Base-by-base conservation (phyloP, 306 rosid genomes). In the Vigna nakashimae region DNA sequence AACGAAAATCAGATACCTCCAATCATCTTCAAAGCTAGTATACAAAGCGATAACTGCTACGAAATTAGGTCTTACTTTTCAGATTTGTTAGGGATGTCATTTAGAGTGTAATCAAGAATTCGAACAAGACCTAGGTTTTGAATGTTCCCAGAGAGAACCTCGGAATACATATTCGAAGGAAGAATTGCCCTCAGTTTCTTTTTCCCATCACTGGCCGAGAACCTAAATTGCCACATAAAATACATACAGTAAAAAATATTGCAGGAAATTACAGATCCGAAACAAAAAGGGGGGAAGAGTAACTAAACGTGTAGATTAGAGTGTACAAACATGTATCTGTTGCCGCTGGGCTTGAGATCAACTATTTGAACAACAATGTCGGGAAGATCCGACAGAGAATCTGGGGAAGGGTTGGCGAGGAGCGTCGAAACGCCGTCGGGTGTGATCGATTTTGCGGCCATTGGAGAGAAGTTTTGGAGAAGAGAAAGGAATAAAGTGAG, bases 121-220 rank as follows among this genome's bases (percentile, higher is more conserved):
- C 94, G 90, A 68, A 96, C 79, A 36, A 96, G 96, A 18, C 99
- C 96, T n/a, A 90, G 79, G 68, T 91, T 90, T 91, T 96, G 99
- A 85, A 96, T 85, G 13, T 82, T 83, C 64, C 98, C 96, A 0
- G 96, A 87, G 18, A 84, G 80, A 3, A 96, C 91, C 58, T 82
- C 83, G 0, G 93, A 56, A 72, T 52, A 20, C 46, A 86, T 70
- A 24, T 36, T 76, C 4, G 94, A 60, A 28, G 90, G 95, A 2
- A 96, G 80, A 26, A 92, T 88, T 2, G 87, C 90, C 38, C 85
- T 90, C 10, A 96, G 76, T 85, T 87, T 96, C 94, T 6, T 59
- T 24, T 78, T 87, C 3, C 99, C 99, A 76, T 96, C 99, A 20
- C 36, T 92, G 3, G 93, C 99, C n/a, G 77, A 55, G 70, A 92